Evolutionary conservation across 805 yeast species (phyloP), one percentile per base, ranked within the genome.

Genomic region (Zygosaccharomyces gambellarensis): DNA sequence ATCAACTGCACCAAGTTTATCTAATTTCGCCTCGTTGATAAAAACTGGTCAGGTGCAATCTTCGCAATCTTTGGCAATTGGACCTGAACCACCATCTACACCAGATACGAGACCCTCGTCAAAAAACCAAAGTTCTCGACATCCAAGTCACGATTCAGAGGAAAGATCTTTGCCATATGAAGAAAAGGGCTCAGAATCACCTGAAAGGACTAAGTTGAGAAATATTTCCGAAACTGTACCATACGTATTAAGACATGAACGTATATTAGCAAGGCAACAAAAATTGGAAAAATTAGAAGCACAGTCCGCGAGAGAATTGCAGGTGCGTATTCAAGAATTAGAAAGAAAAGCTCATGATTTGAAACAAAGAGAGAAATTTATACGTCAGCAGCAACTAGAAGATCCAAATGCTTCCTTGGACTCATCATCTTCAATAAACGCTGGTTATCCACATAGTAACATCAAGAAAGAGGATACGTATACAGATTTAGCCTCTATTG

Each of bases 191-290:
- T 42, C 45, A 11, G 68, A 68, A 31, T 48, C 58, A 7, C 70
- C 71, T 38, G 77, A 77, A 45, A 78, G 87, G 54, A 75, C 75
- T 55, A 87, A 85, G 67, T 71, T 87, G 55, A 75, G 95, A 62
- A 86, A 83, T 61, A 81, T 87, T 48, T 83, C 90, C 39, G 92
- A 85, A 62, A 87, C 94, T 1, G 87, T 87, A 22, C 95, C 95
- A n/a, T 87, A 87, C 58, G 84, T 85, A 30, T 71, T 87, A 53
- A 78, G 87, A 63, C 92, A 86, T 65, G 92, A 87, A 66, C 77
- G 85, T 49, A 77, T 86, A 49, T 69, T 81, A 55, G 83, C 85
- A 46, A 82, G 87, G 65, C 90, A 87, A 61, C 87, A 82, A 50
- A 86, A 83, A 68, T 70, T 87, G 45, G 90, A 86, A 63, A 89